Evolutionary conservation across 2,329 filamentous ascomycete genomes (phyloP), one percentile per base, ranked within the genome.

Genomic region (Monosporascus sp.): DNA sequence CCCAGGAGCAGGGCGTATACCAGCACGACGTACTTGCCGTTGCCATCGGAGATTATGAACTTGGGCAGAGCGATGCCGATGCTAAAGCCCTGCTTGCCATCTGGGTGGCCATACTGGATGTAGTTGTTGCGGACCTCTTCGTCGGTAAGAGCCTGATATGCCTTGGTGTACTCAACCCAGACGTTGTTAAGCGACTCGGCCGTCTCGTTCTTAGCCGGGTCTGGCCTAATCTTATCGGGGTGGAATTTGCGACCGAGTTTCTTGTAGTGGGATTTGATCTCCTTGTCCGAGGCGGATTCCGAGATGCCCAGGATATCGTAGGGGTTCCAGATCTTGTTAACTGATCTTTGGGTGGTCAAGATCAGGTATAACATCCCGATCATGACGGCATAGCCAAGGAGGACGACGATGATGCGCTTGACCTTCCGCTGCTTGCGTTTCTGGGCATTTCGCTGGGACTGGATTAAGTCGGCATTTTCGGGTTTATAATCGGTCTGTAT

Each of bases 61-160:
- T 94, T 88, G 46, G 94, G 94, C 46, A 99, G 81, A 46, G 93
- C 94, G 61, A 99, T 99, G 59, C 94, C 93, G 67, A 99, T 97
- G 74, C 91, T 97, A 73, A 92, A 94, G 70, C 91, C 93, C 75
- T 99, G 94, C 80, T 97, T 97, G 68, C 94, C 94, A 69, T 99
- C 94, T 7, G 94, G 94, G 71, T 99, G 91, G 52, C 94, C 94
- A 66, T 88, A 99, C 71, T 96, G 89, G 50, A 96, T 86, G 72
- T 89, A 99, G 77, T 99, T 99, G 74, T 96, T 96, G 67, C 94
- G 89, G 56, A 97, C 82, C 43, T 97, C 94, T 74, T 99, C 95
- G 67, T 99, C 94, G 5, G 95, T 99, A 48, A 99, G 82, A 3
- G 94, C 88, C 74, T 99, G 96, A 81, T 97, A 99, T 7, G 94